Percentiles rank a stretch among this genome's conserved stretches.
phyloP scores from a whole-genome alignment of 257 asterid species.

The Petrea volubilis region DNA sequence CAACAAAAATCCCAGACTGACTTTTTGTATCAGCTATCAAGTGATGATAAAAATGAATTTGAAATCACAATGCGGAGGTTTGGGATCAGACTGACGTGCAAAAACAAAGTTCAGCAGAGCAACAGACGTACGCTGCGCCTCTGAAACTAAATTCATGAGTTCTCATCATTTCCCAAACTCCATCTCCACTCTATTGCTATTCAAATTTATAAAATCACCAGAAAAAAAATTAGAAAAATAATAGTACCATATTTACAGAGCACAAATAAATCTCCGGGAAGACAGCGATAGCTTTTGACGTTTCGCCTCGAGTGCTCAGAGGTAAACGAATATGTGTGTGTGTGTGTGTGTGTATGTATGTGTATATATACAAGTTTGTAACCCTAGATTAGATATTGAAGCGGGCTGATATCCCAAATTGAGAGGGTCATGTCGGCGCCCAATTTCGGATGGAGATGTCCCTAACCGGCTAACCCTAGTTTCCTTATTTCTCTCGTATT shows the following conservation, averaged over 20 bases:
- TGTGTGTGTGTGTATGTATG: no score
- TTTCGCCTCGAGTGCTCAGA: no score
- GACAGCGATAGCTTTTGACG: no score
- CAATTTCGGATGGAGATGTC: background rate
- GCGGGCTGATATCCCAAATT: no score
- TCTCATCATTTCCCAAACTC: conserved; percentile 33
- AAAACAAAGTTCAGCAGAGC: conserved; percentile 29
- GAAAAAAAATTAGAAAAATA: background rate
- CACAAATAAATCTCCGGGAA: background rate
- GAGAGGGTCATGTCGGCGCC: background rate
- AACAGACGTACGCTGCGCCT: conserved; percentile 25
- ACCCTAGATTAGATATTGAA: conserved; percentile 4
- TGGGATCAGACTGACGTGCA: conserved; percentile 46
- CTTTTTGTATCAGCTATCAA: background rate
- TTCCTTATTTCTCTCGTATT: background rate
- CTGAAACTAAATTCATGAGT: conserved; percentile 21
- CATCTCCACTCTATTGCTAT: background rate
- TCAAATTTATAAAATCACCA: background rate
- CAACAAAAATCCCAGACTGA: background rate
- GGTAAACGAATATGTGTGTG: no score
- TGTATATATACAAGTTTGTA: background rate
- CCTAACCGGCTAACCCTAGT: background rate
- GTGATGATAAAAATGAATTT: background rate
- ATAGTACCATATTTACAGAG: background rate
- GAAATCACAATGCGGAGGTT: background rate